phyloP scores from a whole-genome alignment of 768 basidiomycete genomes.

The Rickenella mellea region DNA sequence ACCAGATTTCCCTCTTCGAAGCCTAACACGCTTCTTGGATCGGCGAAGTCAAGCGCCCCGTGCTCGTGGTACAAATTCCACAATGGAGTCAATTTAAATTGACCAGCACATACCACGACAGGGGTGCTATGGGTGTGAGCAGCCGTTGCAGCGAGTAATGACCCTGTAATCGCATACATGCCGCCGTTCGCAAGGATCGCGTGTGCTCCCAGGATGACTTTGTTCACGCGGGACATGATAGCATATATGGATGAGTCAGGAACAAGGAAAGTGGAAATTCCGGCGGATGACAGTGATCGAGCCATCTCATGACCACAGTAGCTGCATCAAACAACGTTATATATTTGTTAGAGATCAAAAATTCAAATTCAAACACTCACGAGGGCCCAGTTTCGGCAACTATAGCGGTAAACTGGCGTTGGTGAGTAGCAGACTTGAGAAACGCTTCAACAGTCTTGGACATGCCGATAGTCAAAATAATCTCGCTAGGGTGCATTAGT shows the following conservation, averaged over 20 bases:
- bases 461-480: constrained; percentile 88
- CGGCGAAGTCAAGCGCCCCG: constrained; percentile 73
- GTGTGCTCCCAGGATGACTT: constrained; percentile 91
- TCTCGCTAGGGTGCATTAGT: constrained; percentile 50
- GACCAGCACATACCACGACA: constrained; percentile 88
- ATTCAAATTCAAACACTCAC: constrained; percentile 32
- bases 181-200: constrained; percentile 96
- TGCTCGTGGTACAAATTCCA: constrained; percentile 87
- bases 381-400: constrained; percentile 93
- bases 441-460: constrained; percentile 92
- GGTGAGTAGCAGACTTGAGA: constrained; percentile 81
- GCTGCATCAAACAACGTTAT: constrained; percentile 25
- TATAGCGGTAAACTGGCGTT: constrained; percentile 91
- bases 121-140: constrained; percentile 87
- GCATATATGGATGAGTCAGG: constrained; percentile 95
- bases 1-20: constrained; percentile 73
- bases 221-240: constrained; percentile 94
- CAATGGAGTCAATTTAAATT: constrained; percentile 90
- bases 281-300: constrained; percentile 62
- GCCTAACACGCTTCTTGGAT: constrained; percentile 54
- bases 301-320: constrained; percentile 85
- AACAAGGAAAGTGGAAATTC: constrained; percentile 92
- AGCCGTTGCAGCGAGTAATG: constrained; percentile 76
- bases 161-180: constrained; percentile 84
- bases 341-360: constrained; percentile 1